Conservation (phyloP, 345 rosid genomes). For the Syzygium aromaticum region DNA sequence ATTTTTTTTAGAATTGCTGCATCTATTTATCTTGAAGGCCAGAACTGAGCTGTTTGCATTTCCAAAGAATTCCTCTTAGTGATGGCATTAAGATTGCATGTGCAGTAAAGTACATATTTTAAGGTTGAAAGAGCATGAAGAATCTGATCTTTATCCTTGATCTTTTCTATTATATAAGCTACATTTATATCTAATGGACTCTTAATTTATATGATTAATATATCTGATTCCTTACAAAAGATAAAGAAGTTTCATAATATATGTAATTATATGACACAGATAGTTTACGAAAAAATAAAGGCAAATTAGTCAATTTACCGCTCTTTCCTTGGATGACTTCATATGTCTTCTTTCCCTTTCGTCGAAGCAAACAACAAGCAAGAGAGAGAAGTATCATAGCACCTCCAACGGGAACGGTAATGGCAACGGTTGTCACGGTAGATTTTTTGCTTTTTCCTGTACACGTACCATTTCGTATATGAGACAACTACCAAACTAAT, state of each 20-base stretch:
- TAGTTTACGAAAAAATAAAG: neutral
- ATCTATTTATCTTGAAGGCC: neutral
- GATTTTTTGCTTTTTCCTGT: neutral
- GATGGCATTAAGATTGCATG: neutral
- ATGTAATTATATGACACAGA: neutral
- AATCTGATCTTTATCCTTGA: neutral
- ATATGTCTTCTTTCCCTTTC: neutral
- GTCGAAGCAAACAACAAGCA: neutral
- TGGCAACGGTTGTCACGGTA: neutral
- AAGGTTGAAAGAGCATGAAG: neutral
- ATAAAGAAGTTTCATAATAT: neutral
- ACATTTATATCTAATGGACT: neutral
- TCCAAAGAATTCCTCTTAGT: no score
- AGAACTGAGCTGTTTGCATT: no score
- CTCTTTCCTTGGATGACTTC: neutral
- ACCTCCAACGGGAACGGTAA: neutral
- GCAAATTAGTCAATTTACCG: neutral
- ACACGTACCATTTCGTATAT: neutral
- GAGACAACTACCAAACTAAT: neutral
- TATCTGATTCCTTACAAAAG: neutral
- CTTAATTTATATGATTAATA: neutral
- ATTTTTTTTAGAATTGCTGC: neutral
- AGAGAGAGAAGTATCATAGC: neutral
- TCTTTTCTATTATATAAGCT: neutral
- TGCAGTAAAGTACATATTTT: neutral